These are phyloP conservation scores for Aspergillus pseudoglaucus DNA, from an alignment of 2,329 filamentous ascomycete genomes.

Conservation along the genomic window DNA sequence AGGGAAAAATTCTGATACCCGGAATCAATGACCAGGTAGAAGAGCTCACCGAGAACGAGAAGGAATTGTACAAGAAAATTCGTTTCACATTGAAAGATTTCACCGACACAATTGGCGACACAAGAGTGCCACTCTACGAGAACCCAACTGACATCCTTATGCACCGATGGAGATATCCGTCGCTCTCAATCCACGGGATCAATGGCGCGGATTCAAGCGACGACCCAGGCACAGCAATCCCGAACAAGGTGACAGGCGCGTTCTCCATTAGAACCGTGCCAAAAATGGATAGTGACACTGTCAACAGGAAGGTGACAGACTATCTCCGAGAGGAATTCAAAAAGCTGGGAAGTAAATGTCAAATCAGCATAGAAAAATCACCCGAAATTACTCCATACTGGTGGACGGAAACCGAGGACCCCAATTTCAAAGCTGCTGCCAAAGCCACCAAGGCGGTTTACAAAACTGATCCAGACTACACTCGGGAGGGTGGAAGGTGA, in stretches of 20 bases:
- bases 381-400: slow-evolving; percentile 1
- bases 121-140: slow-evolving; percentile 1
- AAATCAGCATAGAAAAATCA: neutral
- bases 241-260: neutral
- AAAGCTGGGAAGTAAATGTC: slow-evolving; percentile 2
- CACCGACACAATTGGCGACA: neutral
- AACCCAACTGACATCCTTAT: slow-evolving; percentile 1
- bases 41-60: slow-evolving; percentile 68
- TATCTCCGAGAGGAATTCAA: slow-evolving; percentile 3
- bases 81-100: slow-evolving; percentile 66
- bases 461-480: slow-evolving; percentile 2
- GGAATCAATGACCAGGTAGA: slow-evolving; percentile 79
- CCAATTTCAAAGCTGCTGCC: slow-evolving; percentile 2
- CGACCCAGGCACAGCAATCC: neutral
- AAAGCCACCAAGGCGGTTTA: slow-evolving; percentile 2
- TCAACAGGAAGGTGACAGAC: neutral
- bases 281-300: slow-evolving; percentile 1
- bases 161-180: slow-evolving; percentile 6
- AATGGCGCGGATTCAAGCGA: slow-evolving; percentile 1
- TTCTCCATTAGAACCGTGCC: slow-evolving; percentile 6
- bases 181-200: slow-evolving; percentile 5
- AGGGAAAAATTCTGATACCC: slow-evolving; percentile 77
- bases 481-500: slow-evolving; percentile 6
- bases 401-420: neutral
- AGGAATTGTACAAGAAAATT: slow-evolving; percentile 69